Evolutionary conservation across 305 asterid genomes (phyloP).

Genomic region (Striga hermonthica): DNA sequence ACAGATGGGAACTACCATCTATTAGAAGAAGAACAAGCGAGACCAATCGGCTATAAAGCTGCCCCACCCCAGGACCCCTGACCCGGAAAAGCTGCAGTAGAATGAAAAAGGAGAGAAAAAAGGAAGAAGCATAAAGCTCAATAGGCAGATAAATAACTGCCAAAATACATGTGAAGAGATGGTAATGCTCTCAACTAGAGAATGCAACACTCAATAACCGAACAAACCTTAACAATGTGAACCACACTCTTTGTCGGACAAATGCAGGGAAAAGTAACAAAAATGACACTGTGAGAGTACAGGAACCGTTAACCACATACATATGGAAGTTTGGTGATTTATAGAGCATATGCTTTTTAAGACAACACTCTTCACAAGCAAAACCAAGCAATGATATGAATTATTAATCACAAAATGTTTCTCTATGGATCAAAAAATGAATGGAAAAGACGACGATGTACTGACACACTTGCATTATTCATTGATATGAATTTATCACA

Average conservation of each 20-base stretch:
- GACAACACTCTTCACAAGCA: constrained; percentile 16
- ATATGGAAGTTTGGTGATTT: neutral
- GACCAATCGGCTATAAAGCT: constrained; percentile 74
- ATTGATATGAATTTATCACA: constrained; percentile 18
- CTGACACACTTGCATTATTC: constrained; percentile 10
- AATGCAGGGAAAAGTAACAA: neutral
- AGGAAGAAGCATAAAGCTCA: constrained; percentile 14
- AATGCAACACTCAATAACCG: neutral
- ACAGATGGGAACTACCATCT: constrained; percentile 56
- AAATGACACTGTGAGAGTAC: neutral
- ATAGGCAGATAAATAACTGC: constrained; percentile 12
- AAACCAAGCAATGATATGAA: constrained; percentile 14
- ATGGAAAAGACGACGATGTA: neutral
- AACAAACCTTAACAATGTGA: constrained; percentile 4
- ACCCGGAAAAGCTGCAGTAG: constrained; percentile 60
- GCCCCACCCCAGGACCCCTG: constrained; percentile 62
- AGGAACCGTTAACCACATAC: neutral
- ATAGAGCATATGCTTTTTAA: constrained; percentile 10
- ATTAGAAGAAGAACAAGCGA: constrained; percentile 86
- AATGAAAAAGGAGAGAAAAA: constrained; percentile 6
- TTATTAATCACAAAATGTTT: neutral
- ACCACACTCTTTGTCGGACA: neutral
- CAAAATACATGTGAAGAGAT: constrained; percentile 14
- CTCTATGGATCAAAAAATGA: constrained; percentile 11
- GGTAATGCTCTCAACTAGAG: constrained; percentile 6